A percentile compares a stretch with the other conserved stretches of the same genome.
These are phyloP conservation scores for Cladophialophora carrionii DNA, from an alignment of 2,329 filamentous ascomycete species.

Conservation along the genomic window DNA sequence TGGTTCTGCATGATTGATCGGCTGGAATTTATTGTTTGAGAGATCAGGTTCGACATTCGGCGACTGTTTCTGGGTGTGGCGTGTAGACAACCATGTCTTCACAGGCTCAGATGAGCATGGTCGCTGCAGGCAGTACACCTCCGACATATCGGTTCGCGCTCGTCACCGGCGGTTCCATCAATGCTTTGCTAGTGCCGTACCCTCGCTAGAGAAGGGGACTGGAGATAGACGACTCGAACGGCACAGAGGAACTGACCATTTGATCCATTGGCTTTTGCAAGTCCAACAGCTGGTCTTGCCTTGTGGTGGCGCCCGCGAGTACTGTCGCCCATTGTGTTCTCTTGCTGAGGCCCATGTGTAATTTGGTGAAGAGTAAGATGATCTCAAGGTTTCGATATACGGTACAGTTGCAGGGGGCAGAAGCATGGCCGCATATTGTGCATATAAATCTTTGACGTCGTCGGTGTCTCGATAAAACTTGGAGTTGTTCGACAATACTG, in stretches of 20 bases:
- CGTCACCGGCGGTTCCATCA: conserved; percentile 46
- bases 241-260: conserved; percentile 2
- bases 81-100: background rate
- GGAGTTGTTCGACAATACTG: background rate
- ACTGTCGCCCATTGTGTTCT: background rate
- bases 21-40: background rate
- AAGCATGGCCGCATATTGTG: too few relatives aligned
- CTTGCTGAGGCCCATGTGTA: background rate
- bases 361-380: background rate
- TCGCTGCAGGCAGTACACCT: background rate
- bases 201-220: too few relatives aligned
- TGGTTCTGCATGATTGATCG: background rate
- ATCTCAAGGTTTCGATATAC: background rate
- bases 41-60: background rate
- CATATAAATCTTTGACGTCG: background rate
- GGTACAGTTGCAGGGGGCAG: background rate
- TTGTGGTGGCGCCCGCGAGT: conserved; percentile 6
- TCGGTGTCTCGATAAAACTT: background rate
- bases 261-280: conserved; percentile 33
- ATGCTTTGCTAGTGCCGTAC: conserved; percentile 8
- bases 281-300: conserved; percentile 42
- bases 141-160: conserved; percentile 48
- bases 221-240: background rate
- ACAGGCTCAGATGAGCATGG: background rate
- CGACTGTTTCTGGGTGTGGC: too few relatives aligned